These are phyloP conservation scores for Solioccasus polychromus DNA, from an alignment of 768 basidiomycete species.

Conservation along the genomic window DNA sequence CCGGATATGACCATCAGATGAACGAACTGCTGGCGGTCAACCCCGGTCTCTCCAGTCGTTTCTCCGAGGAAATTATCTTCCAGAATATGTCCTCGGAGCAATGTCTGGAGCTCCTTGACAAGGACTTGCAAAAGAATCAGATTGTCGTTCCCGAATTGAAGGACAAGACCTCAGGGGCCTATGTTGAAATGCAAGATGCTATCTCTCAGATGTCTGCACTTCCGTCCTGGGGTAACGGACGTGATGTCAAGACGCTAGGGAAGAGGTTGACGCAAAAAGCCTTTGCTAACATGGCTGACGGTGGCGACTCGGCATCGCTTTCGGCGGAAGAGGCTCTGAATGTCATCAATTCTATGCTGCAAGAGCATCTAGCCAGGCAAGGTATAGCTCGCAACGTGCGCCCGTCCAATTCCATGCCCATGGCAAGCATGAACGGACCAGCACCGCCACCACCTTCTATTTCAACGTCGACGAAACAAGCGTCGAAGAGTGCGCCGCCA, in stretches of 20 bases:
- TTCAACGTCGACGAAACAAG: slow-evolving; percentile 16
- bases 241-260: slow-evolving; percentile 56
- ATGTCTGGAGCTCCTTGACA: slow-evolving; percentile 51
- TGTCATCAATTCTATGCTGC: slow-evolving; percentile 22
- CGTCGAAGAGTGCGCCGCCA: slow-evolving; percentile 20
- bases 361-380: slow-evolving; percentile 22
- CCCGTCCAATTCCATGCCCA: slow-evolving; percentile 10
- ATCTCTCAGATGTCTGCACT: slow-evolving; percentile 44
- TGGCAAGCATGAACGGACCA: slow-evolving; percentile 19
- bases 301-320: slow-evolving; percentile 24
- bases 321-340: slow-evolving; percentile 27
- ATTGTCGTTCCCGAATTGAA: slow-evolving; percentile 38
- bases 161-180: slow-evolving; percentile 2
- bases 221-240: slow-evolving; percentile 66
- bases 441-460: slow-evolving; percentile 21
- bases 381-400: slow-evolving; percentile 1
- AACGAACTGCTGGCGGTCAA: slow-evolving; percentile 58
- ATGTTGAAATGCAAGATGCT: slow-evolving; percentile 34
- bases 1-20: slow-evolving; percentile 71
- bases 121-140: slow-evolving; percentile 43
- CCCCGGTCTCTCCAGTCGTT: slow-evolving; percentile 65
- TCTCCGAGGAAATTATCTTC: slow-evolving; percentile 62
- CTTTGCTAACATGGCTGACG: slow-evolving; percentile 25
- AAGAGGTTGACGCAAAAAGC: slow-evolving; percentile 46
- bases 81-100: slow-evolving; percentile 47